Evolutionary conservation across 2,329 filamentous ascomycete genomes (phyloP).

Genomic region (Plectosphaerella sp.): DNA sequence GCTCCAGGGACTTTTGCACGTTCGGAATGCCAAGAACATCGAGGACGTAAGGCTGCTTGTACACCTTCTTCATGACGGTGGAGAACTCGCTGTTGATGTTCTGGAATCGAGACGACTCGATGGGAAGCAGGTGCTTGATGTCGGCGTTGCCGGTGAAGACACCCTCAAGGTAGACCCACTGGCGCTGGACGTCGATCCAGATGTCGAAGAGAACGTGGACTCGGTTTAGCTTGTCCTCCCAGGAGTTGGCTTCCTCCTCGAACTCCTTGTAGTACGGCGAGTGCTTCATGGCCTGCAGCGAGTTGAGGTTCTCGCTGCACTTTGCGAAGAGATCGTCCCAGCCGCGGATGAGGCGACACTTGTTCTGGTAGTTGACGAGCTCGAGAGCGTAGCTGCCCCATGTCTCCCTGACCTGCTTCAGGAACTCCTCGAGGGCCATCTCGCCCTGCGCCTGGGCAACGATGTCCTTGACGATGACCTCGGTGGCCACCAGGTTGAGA

Average conservation of each 20-base stretch:
- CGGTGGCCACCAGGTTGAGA: conserved; percentile 81
- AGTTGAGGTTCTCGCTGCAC: conserved; percentile 97
- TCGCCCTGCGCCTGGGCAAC: conserved; percentile 95
- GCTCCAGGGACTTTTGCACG: conserved; percentile 92
- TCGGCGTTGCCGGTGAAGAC: conserved; percentile 98
- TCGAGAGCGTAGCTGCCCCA: conserved; percentile 96
- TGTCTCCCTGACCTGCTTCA: conserved; percentile 92
- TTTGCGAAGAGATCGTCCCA: conserved; percentile 99
- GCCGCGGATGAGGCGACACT: conserved; percentile 92
- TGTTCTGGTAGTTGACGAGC: conserved; percentile 95
- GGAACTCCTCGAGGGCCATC: conserved; percentile 96
- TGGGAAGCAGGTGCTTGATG: conserved; percentile 95
- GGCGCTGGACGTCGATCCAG: conserved; percentile 99
- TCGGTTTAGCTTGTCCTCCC: conserved; percentile 97
- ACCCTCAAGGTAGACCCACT: conserved; percentile 99
- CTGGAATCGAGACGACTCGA: conserved; percentile 94
- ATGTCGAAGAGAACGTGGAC: conserved; percentile 98
- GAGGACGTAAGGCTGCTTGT: conserved; percentile 90
- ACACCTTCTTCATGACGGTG: conserved; percentile 99
- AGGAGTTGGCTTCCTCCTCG: conserved; percentile 90
- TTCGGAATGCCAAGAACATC: conserved; percentile 95
- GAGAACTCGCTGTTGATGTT: conserved; percentile 99
- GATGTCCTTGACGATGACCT: conserved; percentile 84
- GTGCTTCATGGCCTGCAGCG: conserved; percentile 96
- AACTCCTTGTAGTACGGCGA: conserved; percentile 99